Evolutionary conservation across 805 yeast genomes (phyloP).

Genomic region (Priceomyces castillae): DNA sequence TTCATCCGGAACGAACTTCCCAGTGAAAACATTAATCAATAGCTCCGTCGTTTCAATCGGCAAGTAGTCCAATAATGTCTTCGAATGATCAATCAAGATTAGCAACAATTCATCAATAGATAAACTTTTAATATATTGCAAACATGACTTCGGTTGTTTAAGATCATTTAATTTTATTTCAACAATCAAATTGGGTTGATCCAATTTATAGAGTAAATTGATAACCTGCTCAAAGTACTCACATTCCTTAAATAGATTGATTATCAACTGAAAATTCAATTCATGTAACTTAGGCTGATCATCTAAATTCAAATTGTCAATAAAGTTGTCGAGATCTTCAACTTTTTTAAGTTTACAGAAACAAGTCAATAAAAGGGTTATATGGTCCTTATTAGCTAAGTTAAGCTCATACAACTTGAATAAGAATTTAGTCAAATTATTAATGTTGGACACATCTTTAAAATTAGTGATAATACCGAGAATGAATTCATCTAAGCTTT

Average conservation of each 20-base stretch:
- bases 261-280: constrained; percentile 67
- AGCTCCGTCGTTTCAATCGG: constrained; percentile 84
- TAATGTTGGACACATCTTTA: constrained; percentile 72
- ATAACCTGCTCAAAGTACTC: constrained; percentile 67
- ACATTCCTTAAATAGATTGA: constrained; percentile 70
- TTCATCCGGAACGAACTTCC: constrained; percentile 57
- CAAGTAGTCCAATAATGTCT: constrained; percentile 56
- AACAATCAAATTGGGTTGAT: constrained; percentile 72
- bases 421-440: constrained; percentile 60
- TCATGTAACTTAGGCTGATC: constrained; percentile 24
- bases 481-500: constrained; percentile 38
- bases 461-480: constrained; percentile 78
- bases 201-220: constrained; percentile 62
- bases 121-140: constrained; percentile 64
- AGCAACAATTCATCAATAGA: constrained; percentile 75
- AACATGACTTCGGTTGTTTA: constrained; percentile 54
- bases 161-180: constrained; percentile 70
- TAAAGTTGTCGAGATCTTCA: constrained; percentile 55
- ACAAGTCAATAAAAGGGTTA: constrained; percentile 74
- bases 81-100: constrained; percentile 65
- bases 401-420: constrained; percentile 55
- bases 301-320: constrained; percentile 38
- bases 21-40: constrained; percentile 85
- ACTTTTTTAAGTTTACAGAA: constrained; percentile 71
- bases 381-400: constrained; percentile 71